Percentiles rank a stretch among this genome's conserved stretches.
Evolutionary conservation across 805 yeast species (phyloP).

Genomic region (Vanderwaltozyma yarrowii): DNA sequence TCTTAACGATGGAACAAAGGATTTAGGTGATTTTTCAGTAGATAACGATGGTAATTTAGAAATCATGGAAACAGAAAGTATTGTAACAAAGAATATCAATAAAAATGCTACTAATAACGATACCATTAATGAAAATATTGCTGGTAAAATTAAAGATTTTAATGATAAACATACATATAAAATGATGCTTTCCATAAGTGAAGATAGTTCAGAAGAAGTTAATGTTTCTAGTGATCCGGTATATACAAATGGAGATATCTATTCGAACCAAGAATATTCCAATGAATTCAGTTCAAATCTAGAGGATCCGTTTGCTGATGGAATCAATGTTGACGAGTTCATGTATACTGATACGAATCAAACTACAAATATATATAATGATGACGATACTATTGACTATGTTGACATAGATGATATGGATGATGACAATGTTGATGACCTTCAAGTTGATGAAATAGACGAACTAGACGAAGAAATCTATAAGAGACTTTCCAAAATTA

Average conservation of each 20-base stretch:
- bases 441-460: conserved; percentile 22
- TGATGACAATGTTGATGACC: conserved; percentile 18
- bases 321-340: background rate
- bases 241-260: no score
- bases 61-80: background rate
- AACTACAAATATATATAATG: background rate
- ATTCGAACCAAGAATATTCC: no score
- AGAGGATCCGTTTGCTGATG: background rate
- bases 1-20: background rate
- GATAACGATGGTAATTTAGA: conserved; percentile 17
- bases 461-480: conserved; percentile 26
- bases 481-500: conserved; percentile 12
- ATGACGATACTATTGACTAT: conserved; percentile 5
- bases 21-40: conserved; percentile 8
- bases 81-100: conserved; percentile 4
- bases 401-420: conserved; percentile 14
- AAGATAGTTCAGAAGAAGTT: background rate
- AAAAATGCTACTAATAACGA: conserved; percentile 3
- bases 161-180: conserved; percentile 14
- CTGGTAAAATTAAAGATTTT: conserved; percentile 12
- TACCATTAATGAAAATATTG: background rate
- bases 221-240: no score
- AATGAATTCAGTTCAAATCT: no score
- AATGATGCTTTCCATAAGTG: conserved; percentile 2
- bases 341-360: background rate